phyloP scores from a whole-genome alignment of 805 yeast species.

The Myxozyma neglecta region DNA sequence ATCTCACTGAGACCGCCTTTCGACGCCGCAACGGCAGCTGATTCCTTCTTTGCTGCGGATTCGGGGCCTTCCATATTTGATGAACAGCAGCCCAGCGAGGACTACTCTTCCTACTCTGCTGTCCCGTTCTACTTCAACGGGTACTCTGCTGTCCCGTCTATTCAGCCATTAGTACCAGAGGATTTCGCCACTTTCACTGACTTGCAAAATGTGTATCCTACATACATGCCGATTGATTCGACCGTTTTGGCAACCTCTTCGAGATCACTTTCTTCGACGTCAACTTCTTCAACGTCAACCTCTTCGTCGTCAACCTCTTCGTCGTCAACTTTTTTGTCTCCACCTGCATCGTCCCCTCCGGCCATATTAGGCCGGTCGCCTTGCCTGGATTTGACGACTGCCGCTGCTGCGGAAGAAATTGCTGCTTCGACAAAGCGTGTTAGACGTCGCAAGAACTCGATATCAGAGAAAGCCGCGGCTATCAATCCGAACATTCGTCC shows the following conservation, averaged over 20 bases:
- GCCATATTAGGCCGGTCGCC: conserved; percentile 3
- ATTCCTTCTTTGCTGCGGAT: conserved; percentile 3
- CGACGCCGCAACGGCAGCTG: conserved; percentile 1
- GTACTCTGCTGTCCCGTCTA: too few relatives aligned
- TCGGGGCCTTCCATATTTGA: not conserved
- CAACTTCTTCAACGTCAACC: not conserved
- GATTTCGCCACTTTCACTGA: too few relatives aligned
- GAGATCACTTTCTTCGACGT: too few relatives aligned
- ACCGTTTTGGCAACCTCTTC: too few relatives aligned
- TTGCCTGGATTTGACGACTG: conserved; percentile 24
- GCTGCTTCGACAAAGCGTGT: conserved; percentile 30
- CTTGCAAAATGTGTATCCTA: too few relatives aligned
- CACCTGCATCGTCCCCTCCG: not conserved
- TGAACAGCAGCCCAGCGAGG: too few relatives aligned
- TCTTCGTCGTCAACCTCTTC: not conserved
- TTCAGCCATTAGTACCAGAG: not conserved
- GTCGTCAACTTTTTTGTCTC: not conserved
- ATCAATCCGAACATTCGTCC: conserved; percentile 24
- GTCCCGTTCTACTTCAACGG: not conserved
- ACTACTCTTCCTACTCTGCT: not conserved
- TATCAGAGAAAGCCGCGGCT: conserved; percentile 28
- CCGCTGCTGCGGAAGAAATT: conserved; percentile 28
- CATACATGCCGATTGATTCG: too few relatives aligned
- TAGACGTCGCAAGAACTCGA: conserved; percentile 30
- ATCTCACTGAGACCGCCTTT: conserved; percentile 1